Base-by-base conservation (phyloP, 805 yeast genomes). In the Ogataea saltuana region DNA sequence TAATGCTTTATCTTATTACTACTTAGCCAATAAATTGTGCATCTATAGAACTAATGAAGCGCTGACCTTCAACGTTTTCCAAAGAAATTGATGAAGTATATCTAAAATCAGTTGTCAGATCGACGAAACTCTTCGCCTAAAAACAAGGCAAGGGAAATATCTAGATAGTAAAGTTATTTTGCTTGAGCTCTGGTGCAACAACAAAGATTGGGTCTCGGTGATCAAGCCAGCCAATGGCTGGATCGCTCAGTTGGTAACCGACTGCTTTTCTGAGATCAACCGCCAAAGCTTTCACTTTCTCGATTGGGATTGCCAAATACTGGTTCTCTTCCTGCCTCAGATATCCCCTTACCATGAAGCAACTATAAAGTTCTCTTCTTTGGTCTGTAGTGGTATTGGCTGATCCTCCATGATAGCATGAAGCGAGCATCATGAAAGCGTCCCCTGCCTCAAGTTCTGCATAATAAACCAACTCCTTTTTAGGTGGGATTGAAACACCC, bases 371-470 rank as follows among this genome's bases (percentile, higher is more conserved):
- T 11, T 53, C 49, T 25, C 63, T 37, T 29, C 49, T 51, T 26
- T 59, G 58, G 35, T 58, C 50, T 13, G 23, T 30, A 16, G 61
- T 58, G 9, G 36, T 50, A 30, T 59, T 59, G 12, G 55, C 58
- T 10, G 58, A 48, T 12, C 59, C 63, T 13, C 58, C 63, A 29
- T 59, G 63, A 33, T 50, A 57, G 28, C 56, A 48, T 4, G 59
- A 47, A 8, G 49, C 58, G 11, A 59, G 49, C 59, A 59, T 53
- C 40, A 59, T 45, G 41, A 52, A 48, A 15, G 50, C 56, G 42
- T 58, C 63, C 12, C 63, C 63, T 6, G 51, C 48, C 22, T 59
- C 54, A 39, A 59, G 22, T 45, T 59, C 63, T 6, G 58, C 58
- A 30, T 58, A 57, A 25, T 27, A 33, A 4, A 37, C 46, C 33